Conservation (phyloP, 495 filamentous ascomycete species). For the Penicillium waksmanii region DNA sequence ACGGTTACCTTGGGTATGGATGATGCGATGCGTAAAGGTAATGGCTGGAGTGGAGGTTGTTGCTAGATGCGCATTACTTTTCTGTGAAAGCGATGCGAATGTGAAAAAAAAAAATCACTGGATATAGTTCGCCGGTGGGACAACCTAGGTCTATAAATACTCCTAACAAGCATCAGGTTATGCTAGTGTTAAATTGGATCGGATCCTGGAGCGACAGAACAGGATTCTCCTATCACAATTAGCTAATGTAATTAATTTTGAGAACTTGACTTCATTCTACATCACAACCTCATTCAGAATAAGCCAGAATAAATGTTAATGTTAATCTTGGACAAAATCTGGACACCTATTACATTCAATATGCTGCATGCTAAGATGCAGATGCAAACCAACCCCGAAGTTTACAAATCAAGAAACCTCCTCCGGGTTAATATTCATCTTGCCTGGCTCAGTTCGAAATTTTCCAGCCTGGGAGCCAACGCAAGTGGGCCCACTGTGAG, state of each 20-base stretch:
- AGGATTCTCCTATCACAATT: no score
- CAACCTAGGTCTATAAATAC: no score
- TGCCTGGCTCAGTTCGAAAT: constrained; percentile 46
- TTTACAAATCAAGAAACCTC: not conserved
- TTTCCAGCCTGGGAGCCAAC: constrained; percentile 75
- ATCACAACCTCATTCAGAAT: not conserved
- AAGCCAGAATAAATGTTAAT: not conserved
- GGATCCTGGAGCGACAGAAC: no score
- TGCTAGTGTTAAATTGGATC: no score
- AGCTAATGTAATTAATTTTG: not conserved
- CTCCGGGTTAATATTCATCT: not conserved
- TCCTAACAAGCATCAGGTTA: no score
- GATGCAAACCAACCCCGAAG: not conserved
- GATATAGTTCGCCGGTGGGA: no score
- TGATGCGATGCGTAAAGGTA: constrained; percentile 54
- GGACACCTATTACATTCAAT: not conserved
- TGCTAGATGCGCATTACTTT: constrained; percentile 36
- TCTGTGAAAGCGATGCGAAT: no score
- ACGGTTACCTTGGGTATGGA: constrained; percentile 62
- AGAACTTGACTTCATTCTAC: not conserved
- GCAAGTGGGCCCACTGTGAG: constrained; percentile 86
- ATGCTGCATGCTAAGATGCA: not conserved
- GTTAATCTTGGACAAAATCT: not conserved
- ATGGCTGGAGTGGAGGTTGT: constrained; percentile 50
- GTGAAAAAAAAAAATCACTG: no score